A percentile compares a stretch with the other conserved stretches of the same genome.
Evolutionary conservation across 768 basidiomycete genomes (phyloP).

Genomic region (Boletus vermiculosoides): DNA sequence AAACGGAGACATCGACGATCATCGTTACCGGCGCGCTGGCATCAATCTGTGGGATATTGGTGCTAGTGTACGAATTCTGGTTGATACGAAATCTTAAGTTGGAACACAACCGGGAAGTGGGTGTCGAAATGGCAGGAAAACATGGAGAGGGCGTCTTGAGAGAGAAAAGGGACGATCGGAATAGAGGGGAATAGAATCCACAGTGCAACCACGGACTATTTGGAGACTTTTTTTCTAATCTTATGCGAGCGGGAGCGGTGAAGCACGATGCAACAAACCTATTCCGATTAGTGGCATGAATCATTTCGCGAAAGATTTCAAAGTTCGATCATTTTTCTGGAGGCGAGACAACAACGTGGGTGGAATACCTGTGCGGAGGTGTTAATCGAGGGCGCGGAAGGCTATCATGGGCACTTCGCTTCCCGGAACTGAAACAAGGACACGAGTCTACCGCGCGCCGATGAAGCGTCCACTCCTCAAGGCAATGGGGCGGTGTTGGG

Average conservation of each 20-base stretch:
- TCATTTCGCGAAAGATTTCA: neutral
- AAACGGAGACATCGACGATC: slow-evolving; percentile 44
- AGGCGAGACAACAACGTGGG: neutral
- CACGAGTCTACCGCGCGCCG: slow-evolving; percentile 23
- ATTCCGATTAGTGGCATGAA: neutral
- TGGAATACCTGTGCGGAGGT: slow-evolving; percentile 1
- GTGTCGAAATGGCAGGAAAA: slow-evolving; percentile 41
- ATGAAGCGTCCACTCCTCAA: slow-evolving; percentile 18
- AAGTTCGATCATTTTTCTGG: neutral
- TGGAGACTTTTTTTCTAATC: neutral
- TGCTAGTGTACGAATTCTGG: slow-evolving; percentile 45
- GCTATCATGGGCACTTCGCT: neutral
- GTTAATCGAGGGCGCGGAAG: neutral
- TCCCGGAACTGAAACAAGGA: slow-evolving; percentile 6
- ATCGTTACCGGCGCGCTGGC: slow-evolving; percentile 44
- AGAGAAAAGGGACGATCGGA: slow-evolving; percentile 1
- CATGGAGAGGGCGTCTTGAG: slow-evolving; percentile 43
- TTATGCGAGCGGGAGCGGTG: neutral
- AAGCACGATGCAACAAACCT: neutral
- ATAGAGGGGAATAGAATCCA: neutral
- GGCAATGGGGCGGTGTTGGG: slow-evolving; percentile 18
- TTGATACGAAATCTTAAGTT: slow-evolving; percentile 42
- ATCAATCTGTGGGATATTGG: slow-evolving; percentile 42
- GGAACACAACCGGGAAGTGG: slow-evolving; percentile 42
- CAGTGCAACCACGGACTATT: neutral